phyloP scores from a whole-genome alignment of 768 basidiomycete species.

The Termitomyces bulborhizus region DNA sequence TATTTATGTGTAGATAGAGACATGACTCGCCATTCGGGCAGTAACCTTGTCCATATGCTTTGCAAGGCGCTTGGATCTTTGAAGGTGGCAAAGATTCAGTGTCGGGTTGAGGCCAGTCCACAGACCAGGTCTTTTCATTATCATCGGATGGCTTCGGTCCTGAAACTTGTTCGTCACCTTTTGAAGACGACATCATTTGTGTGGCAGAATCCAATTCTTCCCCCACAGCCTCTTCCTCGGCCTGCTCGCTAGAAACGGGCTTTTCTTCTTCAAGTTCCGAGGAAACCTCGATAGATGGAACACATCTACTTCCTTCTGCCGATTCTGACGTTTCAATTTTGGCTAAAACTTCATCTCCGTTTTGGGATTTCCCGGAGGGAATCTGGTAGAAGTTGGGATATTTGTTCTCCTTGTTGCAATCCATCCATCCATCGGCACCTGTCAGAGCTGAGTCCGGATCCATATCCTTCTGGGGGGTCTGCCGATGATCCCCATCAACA shows the following conservation, averaged over 20 bases:
- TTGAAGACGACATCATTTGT: background rate
- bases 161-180: background rate
- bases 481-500: background rate
- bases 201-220: background rate
- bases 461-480: background rate
- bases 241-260: background rate
- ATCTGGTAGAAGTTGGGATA: background rate
- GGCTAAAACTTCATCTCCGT: background rate
- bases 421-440: constrained; percentile 1
- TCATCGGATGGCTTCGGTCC: background rate
- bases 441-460: background rate
- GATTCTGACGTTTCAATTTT: background rate
- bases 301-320: background rate
- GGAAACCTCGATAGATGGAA: background rate
- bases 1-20: constrained; percentile 21
- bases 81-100: background rate
- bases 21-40: constrained; percentile 25
- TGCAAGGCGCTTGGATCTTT: constrained; percentile 24
- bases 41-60: constrained; percentile 28
- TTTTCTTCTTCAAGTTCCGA: background rate
- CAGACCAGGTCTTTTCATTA: constrained; percentile 14
- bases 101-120: constrained; percentile 13
- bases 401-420: background rate
- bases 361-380: background rate
- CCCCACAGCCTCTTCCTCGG: background rate